phyloP scores from a whole-genome alignment of 2,329 filamentous ascomycete species.

The Fusarium agapanthi region DNA sequence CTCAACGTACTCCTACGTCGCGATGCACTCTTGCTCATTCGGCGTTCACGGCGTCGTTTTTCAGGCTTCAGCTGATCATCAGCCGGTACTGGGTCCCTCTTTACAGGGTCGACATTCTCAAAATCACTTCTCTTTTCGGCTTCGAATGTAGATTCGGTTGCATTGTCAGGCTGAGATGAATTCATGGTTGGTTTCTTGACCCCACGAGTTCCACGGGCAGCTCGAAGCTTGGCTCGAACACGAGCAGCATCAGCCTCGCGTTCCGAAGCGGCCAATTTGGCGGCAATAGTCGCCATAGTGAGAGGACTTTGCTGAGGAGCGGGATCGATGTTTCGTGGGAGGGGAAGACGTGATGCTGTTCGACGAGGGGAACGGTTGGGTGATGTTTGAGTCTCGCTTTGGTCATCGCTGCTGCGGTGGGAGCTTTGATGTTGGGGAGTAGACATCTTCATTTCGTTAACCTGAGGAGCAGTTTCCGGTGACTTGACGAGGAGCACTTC shows the following conservation, averaged over 20 bases:
- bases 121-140: constrained; percentile 8
- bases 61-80: constrained; percentile 42
- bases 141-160: constrained; percentile 2
- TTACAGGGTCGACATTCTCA: constrained; percentile 49
- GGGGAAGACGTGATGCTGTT: constrained; percentile 35
- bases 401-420: constrained; percentile 15
- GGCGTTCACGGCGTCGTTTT: constrained; percentile 62
- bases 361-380: constrained; percentile 32
- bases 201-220: constrained; percentile 54
- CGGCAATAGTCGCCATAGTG: constrained; percentile 69
- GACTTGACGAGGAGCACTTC: constrained; percentile 45
- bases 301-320: constrained; percentile 63
- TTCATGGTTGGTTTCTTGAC: constrained; percentile 44
- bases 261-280: constrained; percentile 71
- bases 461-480: constrained; percentile 25
- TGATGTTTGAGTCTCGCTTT: constrained; percentile 21
- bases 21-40: constrained; percentile 64
- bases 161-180: constrained; percentile 31
- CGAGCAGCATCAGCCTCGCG: constrained; percentile 70
- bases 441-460: constrained; percentile 17
- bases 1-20: constrained; percentile 78
- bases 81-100: constrained; percentile 42
- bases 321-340: constrained; percentile 51
- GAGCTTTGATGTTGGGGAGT: constrained; percentile 32
- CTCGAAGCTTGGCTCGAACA: constrained; percentile 69